Percentiles rank a stretch among this genome's conserved stretches.
phyloP scores from a whole-genome alignment of 1,139 yeast species.

The Yamadazyma epiphylla region DNA sequence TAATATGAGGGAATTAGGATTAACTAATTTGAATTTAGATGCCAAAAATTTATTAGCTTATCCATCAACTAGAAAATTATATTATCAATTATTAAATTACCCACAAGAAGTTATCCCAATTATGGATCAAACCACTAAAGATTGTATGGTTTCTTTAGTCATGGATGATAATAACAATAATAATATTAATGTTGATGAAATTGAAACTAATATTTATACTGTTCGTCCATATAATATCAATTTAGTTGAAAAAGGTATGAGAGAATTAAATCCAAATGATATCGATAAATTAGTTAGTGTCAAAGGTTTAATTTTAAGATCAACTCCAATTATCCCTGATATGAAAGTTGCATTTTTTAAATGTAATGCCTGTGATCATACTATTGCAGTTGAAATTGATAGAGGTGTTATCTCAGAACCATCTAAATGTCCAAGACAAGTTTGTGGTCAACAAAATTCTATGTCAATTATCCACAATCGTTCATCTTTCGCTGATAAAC shows the following conservation, averaged over 20 bases:
- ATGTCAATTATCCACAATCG: constrained; percentile 92
- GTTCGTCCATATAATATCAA: constrained; percentile 83
- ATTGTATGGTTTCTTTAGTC: constrained; percentile 78
- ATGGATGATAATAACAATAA: constrained; percentile 46
- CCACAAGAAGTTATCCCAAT: constrained; percentile 97
- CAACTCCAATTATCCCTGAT: constrained; percentile 93
- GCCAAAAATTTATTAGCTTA: constrained; percentile 74
- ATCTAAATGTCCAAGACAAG: constrained; percentile 82
- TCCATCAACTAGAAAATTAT: constrained; percentile 72
- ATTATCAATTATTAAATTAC: constrained; percentile 80
- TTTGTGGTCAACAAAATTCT: constrained; percentile 80
- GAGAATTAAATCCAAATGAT: constrained; percentile 93
- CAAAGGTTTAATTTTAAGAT: constrained; percentile 85
- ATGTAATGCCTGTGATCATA: constrained; percentile 93
- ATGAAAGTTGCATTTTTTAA: constrained; percentile 97
- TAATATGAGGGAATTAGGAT: constrained; percentile 72
- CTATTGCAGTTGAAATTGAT: constrained; percentile 87
- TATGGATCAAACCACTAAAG: constrained; percentile 95
- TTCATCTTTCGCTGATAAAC: constrained; percentile 91
- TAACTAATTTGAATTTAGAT: constrained; percentile 81
- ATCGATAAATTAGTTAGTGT: constrained; percentile 89
- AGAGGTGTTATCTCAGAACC: constrained; percentile 95
- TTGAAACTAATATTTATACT: constrained; percentile 79
- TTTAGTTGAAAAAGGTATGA: constrained; percentile 69
- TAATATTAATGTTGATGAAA: constrained; percentile 51